Evolutionary conservation across 805 yeast species (phyloP), one percentile per base, ranked within the genome.

Genomic region (Pichia scutulata): DNA sequence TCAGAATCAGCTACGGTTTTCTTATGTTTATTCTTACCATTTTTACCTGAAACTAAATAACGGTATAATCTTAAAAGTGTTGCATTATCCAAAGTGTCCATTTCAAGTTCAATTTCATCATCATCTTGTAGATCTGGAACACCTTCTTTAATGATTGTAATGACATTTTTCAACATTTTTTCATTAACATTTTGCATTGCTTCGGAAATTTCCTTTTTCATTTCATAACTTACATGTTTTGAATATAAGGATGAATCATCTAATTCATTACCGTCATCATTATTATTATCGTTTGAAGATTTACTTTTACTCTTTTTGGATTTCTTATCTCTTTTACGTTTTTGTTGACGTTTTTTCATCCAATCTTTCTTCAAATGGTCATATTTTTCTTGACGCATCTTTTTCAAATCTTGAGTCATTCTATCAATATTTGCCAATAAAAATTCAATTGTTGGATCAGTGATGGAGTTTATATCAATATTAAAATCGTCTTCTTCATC

Each of bases 71-170:
- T 86, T 64, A 87, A 70, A 49, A 92, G 77, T 1, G 97, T 90
- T 41, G 79, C 72, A 56, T 88, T 89, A 60, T 88, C 96, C 58
- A 93, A 76, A 68, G 85, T 85, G 65, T 93, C 97, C 82, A 93
- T 86, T 68, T 93, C 99, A 53, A 93, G 76, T 72, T 93, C 99
- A 54, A 93, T 93, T 71, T 93, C 98, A 51, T 92, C 98, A 60
- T 89, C 92, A 59, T 77, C 81, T 52, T 75, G 77, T 58, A 77
- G 73, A 53, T 79, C 86, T 5, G 82, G 82, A 77, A 83, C 73
- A 47, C 82, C 75, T 65, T 86, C 93, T 62, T 85, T 85, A 57
- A 93, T 89, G 55, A 93, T 89, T 47, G 85, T 80, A 54, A 92
- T 77, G 33, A 89, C 95, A 52, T 86, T 84, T 58, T 84, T 86